A percentile compares a stretch with the other conserved stretches of the same genome.
Evolutionary conservation across 1,284 basidiomycete genomes (phyloP).

Genomic region (Boletus putidus): DNA sequence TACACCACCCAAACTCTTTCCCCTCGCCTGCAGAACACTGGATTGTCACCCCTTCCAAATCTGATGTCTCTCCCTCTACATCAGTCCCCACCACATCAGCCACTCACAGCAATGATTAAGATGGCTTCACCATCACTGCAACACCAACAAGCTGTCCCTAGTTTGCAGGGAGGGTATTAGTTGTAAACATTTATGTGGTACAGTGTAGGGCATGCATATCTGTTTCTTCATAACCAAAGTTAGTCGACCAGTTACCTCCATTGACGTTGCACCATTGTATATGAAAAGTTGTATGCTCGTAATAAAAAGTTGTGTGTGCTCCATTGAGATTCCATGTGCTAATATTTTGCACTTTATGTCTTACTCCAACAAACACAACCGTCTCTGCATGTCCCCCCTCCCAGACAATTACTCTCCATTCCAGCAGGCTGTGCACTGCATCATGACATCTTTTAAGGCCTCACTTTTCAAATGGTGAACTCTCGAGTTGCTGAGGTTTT

Average conservation of each 20-base stretch:
- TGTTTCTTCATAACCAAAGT: slow-evolving; percentile 12
- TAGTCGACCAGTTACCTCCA: slow-evolving; percentile 18
- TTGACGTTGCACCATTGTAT: no score
- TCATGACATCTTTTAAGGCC: no score
- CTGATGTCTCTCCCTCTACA: slow-evolving; percentile 45
- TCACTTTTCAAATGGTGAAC: no score
- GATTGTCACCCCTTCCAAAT: slow-evolving; percentile 47
- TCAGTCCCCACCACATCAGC: slow-evolving; percentile 56
- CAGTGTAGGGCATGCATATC: slow-evolving; percentile 17
- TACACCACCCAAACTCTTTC: slow-evolving; percentile 49
- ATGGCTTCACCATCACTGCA: slow-evolving; percentile 64
- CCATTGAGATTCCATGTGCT: no score
- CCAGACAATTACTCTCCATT: neutral
- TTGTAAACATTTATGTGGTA: slow-evolving; percentile 13
- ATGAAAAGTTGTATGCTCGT: no score
- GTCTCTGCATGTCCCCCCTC: no score
- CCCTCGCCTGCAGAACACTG: slow-evolving; percentile 52
- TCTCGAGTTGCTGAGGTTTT: no score
- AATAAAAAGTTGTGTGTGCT: no score
- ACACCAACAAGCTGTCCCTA: slow-evolving; percentile 54
- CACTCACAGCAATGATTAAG: slow-evolving; percentile 53
- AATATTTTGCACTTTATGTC: no score
- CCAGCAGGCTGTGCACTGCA: no score
- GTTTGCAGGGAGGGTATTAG: slow-evolving; percentile 48
- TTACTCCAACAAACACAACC: no score